These are phyloP conservation scores for Aspergillus puulaauensis DNA, from an alignment of 2,329 filamentous ascomycete genomes.

Conservation along the genomic window DNA sequence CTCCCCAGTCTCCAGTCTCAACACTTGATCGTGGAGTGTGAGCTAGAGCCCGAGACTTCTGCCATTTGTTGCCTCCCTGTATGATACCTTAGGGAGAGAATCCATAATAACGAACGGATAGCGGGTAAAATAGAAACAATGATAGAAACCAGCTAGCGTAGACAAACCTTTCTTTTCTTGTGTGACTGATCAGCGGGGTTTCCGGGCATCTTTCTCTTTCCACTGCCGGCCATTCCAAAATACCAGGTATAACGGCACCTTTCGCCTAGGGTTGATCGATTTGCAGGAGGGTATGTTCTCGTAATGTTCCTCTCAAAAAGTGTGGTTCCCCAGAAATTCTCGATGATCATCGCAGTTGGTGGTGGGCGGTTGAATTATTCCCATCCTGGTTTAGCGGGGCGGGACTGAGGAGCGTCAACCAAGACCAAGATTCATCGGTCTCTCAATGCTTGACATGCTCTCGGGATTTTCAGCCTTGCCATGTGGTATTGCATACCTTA, in stretches of 20 bases:
- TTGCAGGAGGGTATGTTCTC: background rate
- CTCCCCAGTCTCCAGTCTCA: constrained; percentile 57
- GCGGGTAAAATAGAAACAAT: background rate
- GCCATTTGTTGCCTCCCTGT: constrained; percentile 33
- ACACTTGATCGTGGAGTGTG: constrained; percentile 27
- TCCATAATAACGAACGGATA: background rate
- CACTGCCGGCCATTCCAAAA: constrained; percentile 25
- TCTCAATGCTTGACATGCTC: background rate
- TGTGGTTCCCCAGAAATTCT: constrained; percentile 5
- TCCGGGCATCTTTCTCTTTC: constrained; percentile 34
- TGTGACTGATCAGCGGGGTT: constrained; percentile 22
- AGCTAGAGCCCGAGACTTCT: constrained; percentile 18
- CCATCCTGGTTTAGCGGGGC: constrained; percentile 12
- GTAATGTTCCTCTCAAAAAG: constrained; percentile 1
- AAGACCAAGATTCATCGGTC: background rate
- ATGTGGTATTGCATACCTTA: background rate
- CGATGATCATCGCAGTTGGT: background rate
- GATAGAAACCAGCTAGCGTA: background rate
- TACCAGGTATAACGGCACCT: background rate
- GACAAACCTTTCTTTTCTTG: constrained; percentile 36
- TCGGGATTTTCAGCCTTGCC: background rate
- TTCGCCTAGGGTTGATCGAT: background rate
- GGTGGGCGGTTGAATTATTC: constrained; percentile 8
- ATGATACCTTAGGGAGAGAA: constrained; percentile 8
- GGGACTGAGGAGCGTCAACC: background rate